Evolutionary conservation across 805 yeast species (phyloP), one percentile per base, ranked within the genome.

Genomic region (Kregervanrija delftensis): DNA sequence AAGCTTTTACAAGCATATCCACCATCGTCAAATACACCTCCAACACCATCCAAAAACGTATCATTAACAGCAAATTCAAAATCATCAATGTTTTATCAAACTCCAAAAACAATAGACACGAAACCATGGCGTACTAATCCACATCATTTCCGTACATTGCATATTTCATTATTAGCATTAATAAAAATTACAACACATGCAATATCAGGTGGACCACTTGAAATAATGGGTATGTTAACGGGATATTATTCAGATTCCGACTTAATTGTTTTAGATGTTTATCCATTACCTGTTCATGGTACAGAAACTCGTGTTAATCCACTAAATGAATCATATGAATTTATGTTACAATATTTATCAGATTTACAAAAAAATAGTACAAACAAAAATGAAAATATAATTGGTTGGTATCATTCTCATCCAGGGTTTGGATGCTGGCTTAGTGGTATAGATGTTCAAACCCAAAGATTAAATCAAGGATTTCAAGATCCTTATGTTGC

Each of bases 391-490:
- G 83, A 85, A 49, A 76, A 85, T 53, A 84, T 91, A 16, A 86
- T 93, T 12, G 99, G 99, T 9, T 91, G 99, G 99, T 91, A 93
- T 64, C 98, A 73, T 63, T 88, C 91, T 5, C 99, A 91, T 63
- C 99, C 99, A 0, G 96, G 96, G 0, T 91, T 89, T 62, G 97
- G 96, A 13, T 90, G 97, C 61, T 91, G 97, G 96, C 65, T 91
- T 37, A 82, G 93, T 44, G 95, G 93, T 4, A 88, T 91, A 35
- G 98, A 91, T 64, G 95, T 93, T 32, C 81, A 86, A 38, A 91
- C 98, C 0, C 98, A 91, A 60, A 64, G 71, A 16, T 72, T 88
- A 58, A 88, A 90, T 56, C 97, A 89, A 64, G 79, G 76, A 46
- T 88, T 81, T 58, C 96, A 89, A 61, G 97, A 89, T 55, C 97